Evolutionary conservation across 257 asterid species (phyloP).

Genomic region (Solanum bulbocastanum): DNA sequence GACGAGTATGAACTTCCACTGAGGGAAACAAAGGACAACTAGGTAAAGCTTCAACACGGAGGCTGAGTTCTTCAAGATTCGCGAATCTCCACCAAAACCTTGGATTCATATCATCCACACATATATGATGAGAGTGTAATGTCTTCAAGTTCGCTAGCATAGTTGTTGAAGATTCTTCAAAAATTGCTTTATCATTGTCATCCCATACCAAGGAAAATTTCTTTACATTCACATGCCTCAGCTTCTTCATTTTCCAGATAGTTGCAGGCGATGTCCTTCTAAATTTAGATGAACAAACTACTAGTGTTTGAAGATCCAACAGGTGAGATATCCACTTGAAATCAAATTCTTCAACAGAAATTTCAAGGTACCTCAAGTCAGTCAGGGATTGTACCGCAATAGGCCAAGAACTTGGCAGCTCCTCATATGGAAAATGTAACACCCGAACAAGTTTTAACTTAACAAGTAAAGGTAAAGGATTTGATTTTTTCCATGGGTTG

Average conservation of each 20-base stretch:
- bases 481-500: background rate
- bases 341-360: background rate
- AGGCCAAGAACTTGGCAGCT: background rate
- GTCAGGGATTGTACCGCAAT: background rate
- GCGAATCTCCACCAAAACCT: background rate
- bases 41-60: background rate
- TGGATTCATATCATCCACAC: background rate
- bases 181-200: background rate
- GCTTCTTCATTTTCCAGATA: background rate
- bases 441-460: background rate
- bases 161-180: background rate
- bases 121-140: rapidly evolving
- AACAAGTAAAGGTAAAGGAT: background rate
- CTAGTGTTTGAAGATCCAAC: background rate
- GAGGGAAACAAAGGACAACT: background rate
- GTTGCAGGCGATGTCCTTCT: background rate
- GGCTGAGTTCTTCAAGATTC: background rate
- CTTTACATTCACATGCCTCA: background rate
- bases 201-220: background rate
- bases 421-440: background rate
- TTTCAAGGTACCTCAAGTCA: background rate
- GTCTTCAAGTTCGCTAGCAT: background rate
- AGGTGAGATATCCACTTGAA: background rate
- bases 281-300: background rate
- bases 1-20: too few species aligned